phyloP scores from a whole-genome alignment of 1,139 yeast species.

The Scheffersomyces parashehatae region DNA sequence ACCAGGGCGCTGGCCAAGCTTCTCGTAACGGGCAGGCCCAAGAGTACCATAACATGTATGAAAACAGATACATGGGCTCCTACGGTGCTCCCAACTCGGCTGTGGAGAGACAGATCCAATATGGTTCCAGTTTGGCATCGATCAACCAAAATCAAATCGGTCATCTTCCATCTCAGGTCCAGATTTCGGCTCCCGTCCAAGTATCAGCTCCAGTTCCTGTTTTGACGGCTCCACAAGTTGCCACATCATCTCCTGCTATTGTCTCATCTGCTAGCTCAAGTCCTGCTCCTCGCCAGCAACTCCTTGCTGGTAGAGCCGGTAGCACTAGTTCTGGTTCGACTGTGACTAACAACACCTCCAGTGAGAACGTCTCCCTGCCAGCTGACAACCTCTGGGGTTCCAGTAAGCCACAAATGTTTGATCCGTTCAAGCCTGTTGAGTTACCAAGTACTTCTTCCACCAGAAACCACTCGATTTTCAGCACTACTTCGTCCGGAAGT shows the following conservation, averaged over 20 bases:
- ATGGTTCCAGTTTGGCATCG: conserved; percentile 3
- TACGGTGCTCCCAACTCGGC: not conserved
- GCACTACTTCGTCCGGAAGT: not conserved
- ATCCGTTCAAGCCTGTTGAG: conserved; percentile 23
- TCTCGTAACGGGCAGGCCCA: conserved; percentile 1
- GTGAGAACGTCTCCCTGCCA: conserved; percentile 1
- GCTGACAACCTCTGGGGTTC: conserved; percentile 15
- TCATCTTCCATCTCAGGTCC: not conserved
- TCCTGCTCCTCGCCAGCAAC: conserved; percentile 5
- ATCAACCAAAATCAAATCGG: conserved; percentile 5
- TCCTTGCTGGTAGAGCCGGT: conserved; percentile 5
- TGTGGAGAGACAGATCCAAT: not conserved
- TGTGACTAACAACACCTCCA: conserved; percentile 1
- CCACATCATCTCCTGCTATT: conserved; percentile 2
- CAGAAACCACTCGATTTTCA: not conserved
- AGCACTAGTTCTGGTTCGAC: conserved; percentile 5
- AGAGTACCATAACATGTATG: conserved; percentile 5
- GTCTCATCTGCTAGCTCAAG: not conserved
- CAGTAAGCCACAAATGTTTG: conserved; percentile 13
- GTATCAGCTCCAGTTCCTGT: not conserved
- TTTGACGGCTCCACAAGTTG: not conserved
- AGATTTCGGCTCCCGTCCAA: conserved; percentile 1
- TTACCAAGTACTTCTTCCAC: conserved; percentile 4
- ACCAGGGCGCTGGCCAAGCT: not conserved
- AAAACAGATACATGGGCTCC: conserved; percentile 1